Conservation (phyloP, 176 grass and related monocot genomes). For the Musa troglodytarum region DNA sequence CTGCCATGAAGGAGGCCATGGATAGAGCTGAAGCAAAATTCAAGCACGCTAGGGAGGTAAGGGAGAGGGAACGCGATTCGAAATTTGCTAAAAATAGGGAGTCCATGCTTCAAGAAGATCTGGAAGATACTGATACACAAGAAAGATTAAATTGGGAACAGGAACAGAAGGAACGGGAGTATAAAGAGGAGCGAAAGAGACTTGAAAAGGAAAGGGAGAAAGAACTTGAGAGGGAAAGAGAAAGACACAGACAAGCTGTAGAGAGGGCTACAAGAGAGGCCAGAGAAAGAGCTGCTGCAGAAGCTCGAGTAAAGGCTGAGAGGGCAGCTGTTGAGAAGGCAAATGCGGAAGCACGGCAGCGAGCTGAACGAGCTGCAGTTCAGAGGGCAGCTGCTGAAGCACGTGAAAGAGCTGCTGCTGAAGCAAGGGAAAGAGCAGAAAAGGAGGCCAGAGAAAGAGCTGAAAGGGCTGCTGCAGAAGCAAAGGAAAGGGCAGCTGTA, state of each 20-base stretch:
- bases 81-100: conserved; percentile 47
- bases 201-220: conserved; percentile 28
- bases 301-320: conserved; percentile 22
- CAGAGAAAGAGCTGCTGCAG: conserved; percentile 24
- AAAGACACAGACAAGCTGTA: conserved; percentile 27
- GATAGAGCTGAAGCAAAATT: conserved; percentile 92
- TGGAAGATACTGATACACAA: conserved; percentile 27
- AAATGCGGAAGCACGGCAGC: conserved; percentile 23
- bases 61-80: conserved; percentile 73
- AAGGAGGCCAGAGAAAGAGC: conserved; percentile 7
- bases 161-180: conserved; percentile 31
- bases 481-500: conserved; percentile 2
- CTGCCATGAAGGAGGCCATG: conserved; percentile 97
- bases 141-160: conserved; percentile 32
- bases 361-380: conserved; percentile 55
- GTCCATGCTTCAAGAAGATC: conserved; percentile 28
- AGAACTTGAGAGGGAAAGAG: conserved; percentile 35
- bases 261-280: conserved; percentile 46
- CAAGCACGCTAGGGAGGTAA: conserved; percentile 84
- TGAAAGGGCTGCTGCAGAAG: background rate
- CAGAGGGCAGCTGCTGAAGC: conserved; percentile 50
- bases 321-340: conserved; percentile 15
- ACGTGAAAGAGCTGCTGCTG: conserved; percentile 15
- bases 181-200: conserved; percentile 26
- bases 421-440: conserved; percentile 10